These are phyloP conservation scores for Hypoxylon subgilvum DNA, from an alignment of 495 filamentous ascomycete species.

Conservation along the genomic window DNA sequence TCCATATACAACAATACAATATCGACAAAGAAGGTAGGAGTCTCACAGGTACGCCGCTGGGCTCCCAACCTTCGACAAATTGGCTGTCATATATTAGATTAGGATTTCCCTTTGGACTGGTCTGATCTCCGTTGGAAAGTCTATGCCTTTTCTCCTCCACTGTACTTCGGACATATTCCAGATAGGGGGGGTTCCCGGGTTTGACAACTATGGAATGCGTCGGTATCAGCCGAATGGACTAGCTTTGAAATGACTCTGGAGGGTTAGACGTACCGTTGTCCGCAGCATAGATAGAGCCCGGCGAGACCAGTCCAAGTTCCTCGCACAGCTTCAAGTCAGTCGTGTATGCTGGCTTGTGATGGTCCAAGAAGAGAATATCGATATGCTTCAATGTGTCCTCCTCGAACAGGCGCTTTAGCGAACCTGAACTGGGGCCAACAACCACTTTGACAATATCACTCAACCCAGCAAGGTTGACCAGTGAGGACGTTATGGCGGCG, in stretches of 20 bases:
- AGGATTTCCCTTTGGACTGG: conserved; percentile 65
- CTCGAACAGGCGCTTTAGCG: conserved; percentile 60
- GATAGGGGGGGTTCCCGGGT: conserved; percentile 77
- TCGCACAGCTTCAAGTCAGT: conserved; percentile 76
- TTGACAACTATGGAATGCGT: conserved; percentile 53
- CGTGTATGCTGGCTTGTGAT: conserved; percentile 73
- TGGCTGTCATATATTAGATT: conserved; percentile 71
- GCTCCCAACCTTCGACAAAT: conserved; percentile 70
- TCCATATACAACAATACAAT: no score
- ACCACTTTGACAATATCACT: conserved; percentile 68
- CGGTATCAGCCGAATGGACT: background rate
- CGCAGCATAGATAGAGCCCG: conserved; percentile 67
- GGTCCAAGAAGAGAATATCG: conserved; percentile 76
- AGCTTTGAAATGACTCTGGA: background rate
- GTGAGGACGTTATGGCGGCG: conserved; percentile 64
- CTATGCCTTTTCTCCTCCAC: conserved; percentile 55
- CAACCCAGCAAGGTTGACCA: conserved; percentile 73
- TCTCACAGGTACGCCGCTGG: conserved; percentile 64
- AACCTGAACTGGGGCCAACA: conserved; percentile 67
- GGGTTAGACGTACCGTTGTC: conserved; percentile 61
- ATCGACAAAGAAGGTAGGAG: background rate
- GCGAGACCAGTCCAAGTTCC: conserved; percentile 64
- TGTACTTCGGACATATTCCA: conserved; percentile 66
- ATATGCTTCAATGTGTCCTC: conserved; percentile 60
- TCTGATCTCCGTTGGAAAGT: conserved; percentile 43